These are phyloP conservation scores for Zea mays DNA, from an alignment of 176 grass and related monocot genomes.

Conservation along the genomic window DNA sequence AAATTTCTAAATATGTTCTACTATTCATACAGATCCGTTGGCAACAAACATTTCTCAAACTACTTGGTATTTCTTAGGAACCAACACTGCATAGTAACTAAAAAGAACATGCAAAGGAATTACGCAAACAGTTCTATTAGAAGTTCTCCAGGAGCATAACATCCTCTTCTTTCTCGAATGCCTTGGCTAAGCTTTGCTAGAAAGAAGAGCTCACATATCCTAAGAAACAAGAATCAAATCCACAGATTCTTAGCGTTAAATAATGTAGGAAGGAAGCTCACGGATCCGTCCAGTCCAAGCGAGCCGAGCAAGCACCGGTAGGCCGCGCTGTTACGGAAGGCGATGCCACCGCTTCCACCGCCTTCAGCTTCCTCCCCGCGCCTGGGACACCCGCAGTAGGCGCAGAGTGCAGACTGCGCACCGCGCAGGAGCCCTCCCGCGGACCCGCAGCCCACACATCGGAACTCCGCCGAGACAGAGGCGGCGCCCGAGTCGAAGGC, in stretches of 20 bases:
- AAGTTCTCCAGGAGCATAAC: neutral
- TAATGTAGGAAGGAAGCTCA: slow-evolving; percentile 41
- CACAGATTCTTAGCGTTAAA: neutral
- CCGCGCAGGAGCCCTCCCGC: slow-evolving; percentile 56
- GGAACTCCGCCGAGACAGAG: slow-evolving; percentile 14
- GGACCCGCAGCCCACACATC: slow-evolving; percentile 53
- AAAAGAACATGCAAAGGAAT: neutral
- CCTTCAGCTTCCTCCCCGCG: slow-evolving; percentile 35
- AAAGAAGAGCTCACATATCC: slow-evolving; percentile 15
- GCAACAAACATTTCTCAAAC: neutral
- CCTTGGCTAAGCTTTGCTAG: neutral
- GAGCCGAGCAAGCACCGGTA: slow-evolving; percentile 57
- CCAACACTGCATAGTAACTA: neutral
- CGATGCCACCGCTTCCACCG: slow-evolving; percentile 37
- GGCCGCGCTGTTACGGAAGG: slow-evolving; percentile 45
- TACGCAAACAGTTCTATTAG: neutral
- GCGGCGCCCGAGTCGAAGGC: slow-evolving; percentile 41
- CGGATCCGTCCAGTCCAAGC: slow-evolving; percentile 70
- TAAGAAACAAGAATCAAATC: neutral
- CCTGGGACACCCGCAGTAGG: slow-evolving; percentile 55
- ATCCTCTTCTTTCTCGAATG: neutral
- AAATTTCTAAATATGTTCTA: neutral
- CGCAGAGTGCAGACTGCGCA: slow-evolving; percentile 41
- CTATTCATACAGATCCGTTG: too few relatives aligned
- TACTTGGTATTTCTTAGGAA: neutral